Percentiles rank a stretch among this genome's conserved stretches.
Evolutionary conservation across 768 basidiomycete genomes (phyloP).

Genomic region (Tulasnella sp.): DNA sequence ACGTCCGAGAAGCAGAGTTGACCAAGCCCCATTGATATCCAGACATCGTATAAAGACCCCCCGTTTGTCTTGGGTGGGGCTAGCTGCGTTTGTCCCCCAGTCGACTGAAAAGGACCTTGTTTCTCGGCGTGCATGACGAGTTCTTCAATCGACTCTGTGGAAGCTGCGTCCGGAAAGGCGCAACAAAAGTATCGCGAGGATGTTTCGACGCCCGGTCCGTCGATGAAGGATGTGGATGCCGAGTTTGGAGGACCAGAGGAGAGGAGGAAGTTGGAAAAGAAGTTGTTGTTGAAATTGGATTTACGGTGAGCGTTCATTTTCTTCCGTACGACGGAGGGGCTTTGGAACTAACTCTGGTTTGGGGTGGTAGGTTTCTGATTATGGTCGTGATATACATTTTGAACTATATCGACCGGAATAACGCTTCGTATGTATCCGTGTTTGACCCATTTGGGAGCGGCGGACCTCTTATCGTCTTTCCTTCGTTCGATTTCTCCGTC

Average conservation of each 20-base stretch:
- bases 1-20: too few relatives aligned
- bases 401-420: conserved; percentile 57
- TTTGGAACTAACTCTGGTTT: background rate
- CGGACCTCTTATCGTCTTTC: background rate
- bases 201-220: too few relatives aligned
- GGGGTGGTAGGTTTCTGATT: conserved; percentile 32
- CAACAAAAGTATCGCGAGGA: too few relatives aligned
- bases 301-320: conserved; percentile 17
- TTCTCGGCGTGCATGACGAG: too few relatives aligned
- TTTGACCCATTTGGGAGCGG: background rate
- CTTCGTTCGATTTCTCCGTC: background rate
- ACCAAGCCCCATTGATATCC: too few relatives aligned
- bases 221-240: conserved; percentile 17
- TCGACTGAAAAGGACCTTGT: too few relatives aligned
- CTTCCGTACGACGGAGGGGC: background rate
- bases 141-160: too few relatives aligned
- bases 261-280: conserved; percentile 39
- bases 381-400: conserved; percentile 37
- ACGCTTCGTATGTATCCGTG: conserved; percentile 41
- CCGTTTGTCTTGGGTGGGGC: too few relatives aligned
- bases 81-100: too few relatives aligned
- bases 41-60: too few relatives aligned
- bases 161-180: too few relatives aligned
- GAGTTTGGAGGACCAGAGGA: conserved; percentile 40
- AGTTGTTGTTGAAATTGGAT: conserved; percentile 44